These are phyloP conservation scores for Aspergillus chevalieri DNA, from an alignment of 2,329 filamentous ascomycete species.

Conservation along the genomic window DNA sequence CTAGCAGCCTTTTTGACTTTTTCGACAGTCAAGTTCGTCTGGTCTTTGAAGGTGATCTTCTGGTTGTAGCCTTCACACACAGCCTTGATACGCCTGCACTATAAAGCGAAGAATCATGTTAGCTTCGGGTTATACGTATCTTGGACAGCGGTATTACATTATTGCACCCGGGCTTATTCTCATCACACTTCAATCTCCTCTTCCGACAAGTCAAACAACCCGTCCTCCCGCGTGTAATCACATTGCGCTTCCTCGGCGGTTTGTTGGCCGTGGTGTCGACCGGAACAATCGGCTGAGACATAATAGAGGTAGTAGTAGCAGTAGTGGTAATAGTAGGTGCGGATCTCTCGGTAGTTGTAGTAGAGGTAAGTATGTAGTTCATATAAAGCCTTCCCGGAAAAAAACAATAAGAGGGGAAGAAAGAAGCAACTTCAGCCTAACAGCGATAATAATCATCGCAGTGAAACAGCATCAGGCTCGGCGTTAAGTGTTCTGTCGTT, in stretches of 20 bases:
- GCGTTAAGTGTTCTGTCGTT: too few relatives aligned
- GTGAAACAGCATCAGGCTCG: too few relatives aligned
- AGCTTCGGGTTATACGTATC: not conserved
- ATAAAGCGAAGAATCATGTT: not conserved
- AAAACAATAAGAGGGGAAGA: too few relatives aligned
- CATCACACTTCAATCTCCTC: slow-evolving; percentile 10
- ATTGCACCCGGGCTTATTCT: slow-evolving; percentile 11
- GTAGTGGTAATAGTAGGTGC: too few relatives aligned
- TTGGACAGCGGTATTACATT: slow-evolving; percentile 4
- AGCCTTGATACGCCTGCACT: slow-evolving; percentile 9
- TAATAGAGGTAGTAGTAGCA: too few relatives aligned
- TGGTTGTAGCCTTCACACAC: slow-evolving; percentile 12
- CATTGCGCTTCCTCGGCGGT: slow-evolving; percentile 10
- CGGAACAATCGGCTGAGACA: not conserved
- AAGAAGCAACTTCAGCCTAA: too few relatives aligned
- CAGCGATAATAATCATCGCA: too few relatives aligned
- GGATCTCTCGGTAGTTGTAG: too few relatives aligned
- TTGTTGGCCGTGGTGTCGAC: not conserved
- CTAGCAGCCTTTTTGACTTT: slow-evolving; percentile 1
- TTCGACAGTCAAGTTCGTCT: slow-evolving; percentile 10
- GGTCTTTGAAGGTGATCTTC: slow-evolving; percentile 12
- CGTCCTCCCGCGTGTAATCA: slow-evolving; percentile 13
- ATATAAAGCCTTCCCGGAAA: too few relatives aligned
- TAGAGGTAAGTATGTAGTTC: too few relatives aligned
- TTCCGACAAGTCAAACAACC: slow-evolving; percentile 12